Evolutionary conservation across 495 filamentous ascomycete genomes (phyloP).

Genomic region (Apodospora peruviana): DNA sequence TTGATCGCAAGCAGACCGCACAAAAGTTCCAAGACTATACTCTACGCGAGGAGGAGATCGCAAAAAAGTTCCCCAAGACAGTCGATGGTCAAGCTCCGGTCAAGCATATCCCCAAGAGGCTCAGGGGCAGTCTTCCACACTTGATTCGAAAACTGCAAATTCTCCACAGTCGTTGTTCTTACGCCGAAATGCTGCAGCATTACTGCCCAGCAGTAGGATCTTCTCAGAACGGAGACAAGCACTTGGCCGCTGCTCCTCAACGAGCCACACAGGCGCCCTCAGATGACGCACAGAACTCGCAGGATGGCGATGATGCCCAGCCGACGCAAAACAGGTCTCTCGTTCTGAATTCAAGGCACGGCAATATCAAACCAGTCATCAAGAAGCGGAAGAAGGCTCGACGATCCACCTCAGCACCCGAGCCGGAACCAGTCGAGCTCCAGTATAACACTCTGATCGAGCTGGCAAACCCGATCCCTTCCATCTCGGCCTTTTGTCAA

Average conservation of each 20-base stretch:
- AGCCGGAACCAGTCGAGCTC: not conserved
- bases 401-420: not conserved
- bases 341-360: not conserved
- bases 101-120: slow-evolving; percentile 64
- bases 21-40: slow-evolving; percentile 78
- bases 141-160: slow-evolving; percentile 65
- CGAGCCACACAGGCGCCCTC: not conserved
- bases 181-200: slow-evolving; percentile 65
- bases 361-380: not conserved
- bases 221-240: too few relatives aligned
- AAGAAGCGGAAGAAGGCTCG: slow-evolving; percentile 5
- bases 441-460: slow-evolving; percentile 49
- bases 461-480: slow-evolving; percentile 61
- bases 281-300: not conserved
- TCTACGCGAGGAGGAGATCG: slow-evolving; percentile 77
- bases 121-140: slow-evolving; percentile 54
- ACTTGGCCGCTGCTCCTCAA: not conserved
- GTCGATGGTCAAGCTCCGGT: slow-evolving; percentile 8
- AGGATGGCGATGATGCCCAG: not conserved
- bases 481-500: slow-evolving; percentile 84
- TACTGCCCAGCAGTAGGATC: slow-evolving; percentile 62
- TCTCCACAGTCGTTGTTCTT: slow-evolving; percentile 68
- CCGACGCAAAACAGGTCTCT: not conserved
- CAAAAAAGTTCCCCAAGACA: slow-evolving; percentile 25
- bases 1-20: slow-evolving; percentile 57